phyloP scores from a whole-genome alignment of 2,329 filamentous ascomycete species.

The Ceratocystis papillata region DNA sequence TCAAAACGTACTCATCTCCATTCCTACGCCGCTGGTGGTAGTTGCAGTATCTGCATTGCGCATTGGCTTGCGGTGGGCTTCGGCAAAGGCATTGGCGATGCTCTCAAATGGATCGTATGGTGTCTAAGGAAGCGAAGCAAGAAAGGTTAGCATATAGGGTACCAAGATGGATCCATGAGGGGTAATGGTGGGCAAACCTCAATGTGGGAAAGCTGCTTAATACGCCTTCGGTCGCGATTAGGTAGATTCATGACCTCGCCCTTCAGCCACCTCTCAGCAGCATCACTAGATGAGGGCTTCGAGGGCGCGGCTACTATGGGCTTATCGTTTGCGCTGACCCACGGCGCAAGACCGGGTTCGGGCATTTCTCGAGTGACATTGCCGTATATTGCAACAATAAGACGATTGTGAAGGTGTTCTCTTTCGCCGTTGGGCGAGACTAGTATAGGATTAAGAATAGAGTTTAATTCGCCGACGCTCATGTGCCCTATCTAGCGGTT shows the following conservation, averaged over 20 bases:
- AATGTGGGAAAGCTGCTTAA: conserved; percentile 54
- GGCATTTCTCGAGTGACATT: conserved; percentile 61
- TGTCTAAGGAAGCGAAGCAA: conserved; percentile 5
- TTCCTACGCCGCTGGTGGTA: conserved; percentile 57
- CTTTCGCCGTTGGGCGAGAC: conserved; percentile 47
- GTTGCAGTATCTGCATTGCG: conserved; percentile 52
- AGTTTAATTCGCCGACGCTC: conserved; percentile 41
- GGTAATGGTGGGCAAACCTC: conserved; percentile 39
- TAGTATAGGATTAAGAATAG: conserved; percentile 54
- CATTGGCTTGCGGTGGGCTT: conserved; percentile 39
- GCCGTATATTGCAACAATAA: conserved; percentile 54
- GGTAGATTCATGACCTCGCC: conserved; percentile 60
- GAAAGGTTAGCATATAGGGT: conserved; percentile 17
- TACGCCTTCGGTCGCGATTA: conserved; percentile 52
- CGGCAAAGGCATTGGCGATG: conserved; percentile 42
- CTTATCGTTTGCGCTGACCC: conserved; percentile 63
- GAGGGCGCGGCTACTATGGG: conserved; percentile 45
- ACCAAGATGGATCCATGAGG: background rate
- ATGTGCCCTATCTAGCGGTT: conserved; percentile 20
- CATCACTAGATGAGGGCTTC: conserved; percentile 55
- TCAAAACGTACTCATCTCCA: conserved; percentile 53
- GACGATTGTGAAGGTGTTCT: conserved; percentile 56
- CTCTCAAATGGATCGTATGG: conserved; percentile 45
- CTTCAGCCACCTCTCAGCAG: conserved; percentile 54
- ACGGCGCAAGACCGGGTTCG: conserved; percentile 55